Base-by-base conservation (phyloP, 225 moss, liverwort and hornwort genomes). In the Bryum argenteum region DNA sequence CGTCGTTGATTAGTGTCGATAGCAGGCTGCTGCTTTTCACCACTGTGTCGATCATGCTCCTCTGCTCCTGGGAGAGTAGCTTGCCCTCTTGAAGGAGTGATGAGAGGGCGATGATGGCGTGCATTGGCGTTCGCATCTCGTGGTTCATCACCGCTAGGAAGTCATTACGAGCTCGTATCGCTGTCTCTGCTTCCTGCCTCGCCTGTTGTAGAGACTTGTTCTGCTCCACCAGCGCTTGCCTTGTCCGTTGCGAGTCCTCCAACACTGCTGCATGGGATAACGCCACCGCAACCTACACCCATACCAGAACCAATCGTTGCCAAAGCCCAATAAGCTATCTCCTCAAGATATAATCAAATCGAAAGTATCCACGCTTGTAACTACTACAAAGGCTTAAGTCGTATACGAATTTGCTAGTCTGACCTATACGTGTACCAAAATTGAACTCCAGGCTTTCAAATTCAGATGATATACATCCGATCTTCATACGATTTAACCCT, bases 121-220 rank as follows among this genome's bases (percentile, higher is more conserved):
- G 95, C 95, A 96, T 96, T 21, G 95, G 95, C 11, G 95, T 96
- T 11, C 93, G 88, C 95, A 96, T 96, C 66, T 96, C 95, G 74
- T 96, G 95, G 72, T 96, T 96, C 95, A 96, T 96, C 58, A 96
- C 95, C 47, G 79, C 82, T 53, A 96, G 67, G 67, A 96, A 96
- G 57, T 96, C 95, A 67, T 96, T 93, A 48, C 95, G 92, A 16
- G 93, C 93, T 21, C 82, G 85, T 37, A 96, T 93, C 14, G 93
- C 95, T 15, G 93, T 93, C 68, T 89, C 93, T 62, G 95, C 95
- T 18, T 93, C 93, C 57, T 83, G 83, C 75, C 95, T 86, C 12
- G 95, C 95, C 26, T 45, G 67, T 72, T 93, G 89, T 14, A 96
- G 60, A 40, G 86, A 83, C 70, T 96, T 96, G 81, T 96, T 96